A percentile compares a stretch with the other conserved stretches of the same genome.
These are phyloP conservation scores for Arthrobotrys megalospora DNA, from an alignment of 2,329 filamentous ascomycete genomes.

Conservation along the genomic window DNA sequence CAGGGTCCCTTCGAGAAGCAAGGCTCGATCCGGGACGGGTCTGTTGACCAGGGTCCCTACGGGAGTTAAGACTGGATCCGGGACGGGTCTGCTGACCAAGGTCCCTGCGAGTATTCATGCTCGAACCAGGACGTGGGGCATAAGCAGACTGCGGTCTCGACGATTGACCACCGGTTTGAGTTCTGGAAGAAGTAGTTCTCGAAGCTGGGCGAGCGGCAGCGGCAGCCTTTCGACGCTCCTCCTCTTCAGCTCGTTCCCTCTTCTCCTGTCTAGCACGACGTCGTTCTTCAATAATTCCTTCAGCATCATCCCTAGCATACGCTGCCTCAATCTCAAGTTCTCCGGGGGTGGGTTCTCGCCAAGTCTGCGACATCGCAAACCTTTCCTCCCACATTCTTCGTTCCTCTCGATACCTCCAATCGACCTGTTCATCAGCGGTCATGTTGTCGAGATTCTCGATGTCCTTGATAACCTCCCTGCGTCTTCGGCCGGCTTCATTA, in stretches of 20 bases:
- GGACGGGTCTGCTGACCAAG: constrained; percentile 6
- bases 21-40: constrained; percentile 1
- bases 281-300: not conserved
- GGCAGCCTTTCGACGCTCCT: not conserved
- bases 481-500: constrained; percentile 2
- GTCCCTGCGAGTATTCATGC: not conserved
- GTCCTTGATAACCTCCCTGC: constrained; percentile 1
- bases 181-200: not conserved
- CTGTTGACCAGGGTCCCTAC: not conserved
- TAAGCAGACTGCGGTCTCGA: constrained; percentile 9
- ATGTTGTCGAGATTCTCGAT: not conserved
- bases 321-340: constrained; percentile 6
- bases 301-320: constrained; percentile 3
- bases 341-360: not conserved
- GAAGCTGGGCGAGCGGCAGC: not conserved
- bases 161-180: constrained; percentile 10
- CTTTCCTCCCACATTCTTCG: constrained; percentile 11
- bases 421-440: not conserved
- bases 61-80: constrained; percentile 2
- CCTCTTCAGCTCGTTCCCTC: not conserved
- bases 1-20: not conserved
- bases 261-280: not conserved
- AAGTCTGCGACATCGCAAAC: not conserved
- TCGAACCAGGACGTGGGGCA: constrained; percentile 12
- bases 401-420: constrained; percentile 8